These are phyloP conservation scores for Paramarasmius palmivorus DNA, from an alignment of 1,284 basidiomycete species.

Conservation along the genomic window DNA sequence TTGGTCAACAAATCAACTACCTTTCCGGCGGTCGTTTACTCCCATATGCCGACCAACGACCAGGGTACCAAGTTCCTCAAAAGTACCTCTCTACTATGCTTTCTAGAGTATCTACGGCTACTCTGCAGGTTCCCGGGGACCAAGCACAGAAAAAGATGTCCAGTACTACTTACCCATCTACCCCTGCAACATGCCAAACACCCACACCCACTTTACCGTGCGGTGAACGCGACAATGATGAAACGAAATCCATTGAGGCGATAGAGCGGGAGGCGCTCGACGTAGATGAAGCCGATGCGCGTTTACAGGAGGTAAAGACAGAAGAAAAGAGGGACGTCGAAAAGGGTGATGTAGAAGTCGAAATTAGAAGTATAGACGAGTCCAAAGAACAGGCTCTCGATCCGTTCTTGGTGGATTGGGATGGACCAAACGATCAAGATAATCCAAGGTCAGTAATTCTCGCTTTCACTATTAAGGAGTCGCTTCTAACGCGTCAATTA, in stretches of 20 bases:
- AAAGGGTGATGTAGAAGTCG: background rate
- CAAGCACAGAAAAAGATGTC: background rate
- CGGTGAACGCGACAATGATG: background rate
- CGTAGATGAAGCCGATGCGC: too few relatives aligned
- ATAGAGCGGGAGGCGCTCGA: too few relatives aligned
- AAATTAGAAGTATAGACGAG: slow-evolving; percentile 9
- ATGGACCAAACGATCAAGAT: slow-evolving; percentile 31
- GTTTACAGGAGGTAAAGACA: too few relatives aligned
- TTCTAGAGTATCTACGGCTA: slow-evolving; percentile 13
- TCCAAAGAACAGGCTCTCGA: slow-evolving; percentile 17
- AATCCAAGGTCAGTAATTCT: slow-evolving; percentile 27
- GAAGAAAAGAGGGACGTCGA: too few relatives aligned
- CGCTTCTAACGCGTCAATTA: background rate
- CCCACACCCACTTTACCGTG: background rate
- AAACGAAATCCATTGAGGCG: too few relatives aligned
- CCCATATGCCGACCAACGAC: slow-evolving; percentile 23
- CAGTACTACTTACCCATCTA: background rate
- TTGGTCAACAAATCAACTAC: slow-evolving; percentile 25
- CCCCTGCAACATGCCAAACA: background rate
- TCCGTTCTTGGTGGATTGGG: slow-evolving; percentile 27
- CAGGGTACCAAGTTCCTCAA: slow-evolving; percentile 18
- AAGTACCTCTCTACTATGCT: slow-evolving; percentile 11
- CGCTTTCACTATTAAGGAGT: background rate
- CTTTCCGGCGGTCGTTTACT: slow-evolving; percentile 20
- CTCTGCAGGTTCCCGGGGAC: background rate